Evolutionary conservation across 345 rosid genomes (phyloP).

Genomic region (Citrus cavaleriei): DNA sequence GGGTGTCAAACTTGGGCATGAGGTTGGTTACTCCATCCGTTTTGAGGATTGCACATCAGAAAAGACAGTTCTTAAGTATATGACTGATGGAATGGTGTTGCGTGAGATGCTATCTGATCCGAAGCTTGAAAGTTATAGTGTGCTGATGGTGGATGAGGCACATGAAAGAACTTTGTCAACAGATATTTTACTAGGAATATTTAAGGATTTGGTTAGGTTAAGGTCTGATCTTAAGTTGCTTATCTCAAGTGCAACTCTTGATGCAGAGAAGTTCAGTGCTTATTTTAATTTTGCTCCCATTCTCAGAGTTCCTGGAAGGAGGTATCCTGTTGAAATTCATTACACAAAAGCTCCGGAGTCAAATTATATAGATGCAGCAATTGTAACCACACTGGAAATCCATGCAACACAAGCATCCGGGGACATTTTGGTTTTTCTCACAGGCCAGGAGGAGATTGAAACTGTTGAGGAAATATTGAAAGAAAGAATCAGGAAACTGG

Average conservation of each 20-base stretch:
- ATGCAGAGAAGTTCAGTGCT: slow-evolving; percentile 95
- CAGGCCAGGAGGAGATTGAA: slow-evolving; percentile 98
- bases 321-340: slow-evolving; percentile 90
- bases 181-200: slow-evolving; percentile 86
- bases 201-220: slow-evolving; percentile 86
- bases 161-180: slow-evolving; percentile 99
- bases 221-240: slow-evolving; percentile 84
- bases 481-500: slow-evolving; percentile 81
- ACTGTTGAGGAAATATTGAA: slow-evolving; percentile 88
- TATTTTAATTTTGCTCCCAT: slow-evolving; percentile 93
- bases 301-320: slow-evolving; percentile 87
- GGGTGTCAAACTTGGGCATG: slow-evolving; percentile 98
- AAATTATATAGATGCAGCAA: slow-evolving; percentile 91
- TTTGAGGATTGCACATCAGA: slow-evolving; percentile 78
- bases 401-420: slow-evolving; percentile 80
- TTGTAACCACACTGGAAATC: slow-evolving; percentile 81
- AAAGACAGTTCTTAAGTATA: slow-evolving; percentile 80
- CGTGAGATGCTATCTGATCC: slow-evolving; percentile 94
- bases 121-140: slow-evolving; percentile 82
- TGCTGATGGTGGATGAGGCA: slow-evolving; percentile 96
- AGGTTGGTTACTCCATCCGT: slow-evolving; percentile 30
- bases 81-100: slow-evolving; percentile 97
- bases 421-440: slow-evolving; percentile 84
- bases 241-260: slow-evolving; percentile 94
- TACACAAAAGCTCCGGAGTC: slow-evolving; percentile 96